A percentile compares a stretch with the other conserved stretches of the same genome.
phyloP scores from a whole-genome alignment of 257 asterid genomes.

The Paulownia fortunei region DNA sequence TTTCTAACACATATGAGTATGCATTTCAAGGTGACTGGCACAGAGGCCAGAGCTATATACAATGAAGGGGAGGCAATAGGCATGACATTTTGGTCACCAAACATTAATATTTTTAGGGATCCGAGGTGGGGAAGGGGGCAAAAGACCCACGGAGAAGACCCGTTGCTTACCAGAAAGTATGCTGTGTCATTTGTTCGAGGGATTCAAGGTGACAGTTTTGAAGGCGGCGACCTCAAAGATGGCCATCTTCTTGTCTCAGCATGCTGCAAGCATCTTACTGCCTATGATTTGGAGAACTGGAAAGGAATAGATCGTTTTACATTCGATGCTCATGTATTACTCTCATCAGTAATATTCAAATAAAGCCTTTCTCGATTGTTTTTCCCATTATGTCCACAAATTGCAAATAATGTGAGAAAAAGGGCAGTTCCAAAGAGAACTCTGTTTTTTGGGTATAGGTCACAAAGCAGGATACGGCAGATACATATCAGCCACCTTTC shows the following conservation, averaged over 20 bases:
- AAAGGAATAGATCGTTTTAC: slow-evolving; percentile 56
- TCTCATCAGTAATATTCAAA: neutral
- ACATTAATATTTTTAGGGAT: slow-evolving; percentile 73
- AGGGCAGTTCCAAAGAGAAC: too few species aligned
- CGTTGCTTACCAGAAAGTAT: slow-evolving; percentile 54
- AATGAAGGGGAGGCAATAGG: slow-evolving; percentile 83
- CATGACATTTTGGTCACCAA: slow-evolving; percentile 85
- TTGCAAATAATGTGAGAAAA: too few species aligned
- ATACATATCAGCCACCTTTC: slow-evolving; percentile 59
- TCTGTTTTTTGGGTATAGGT: slow-evolving; percentile 39
- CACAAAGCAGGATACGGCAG: slow-evolving; percentile 56
- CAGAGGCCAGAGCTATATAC: slow-evolving; percentile 78
- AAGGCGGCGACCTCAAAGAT: slow-evolving; percentile 54
- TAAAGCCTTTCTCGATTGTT: neutral
- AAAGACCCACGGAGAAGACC: slow-evolving; percentile 85
- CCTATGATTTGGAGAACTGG: slow-evolving; percentile 79
- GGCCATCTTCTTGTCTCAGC: slow-evolving; percentile 73
- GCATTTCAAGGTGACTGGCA: slow-evolving; percentile 63
- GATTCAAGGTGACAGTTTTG: slow-evolving; percentile 67
- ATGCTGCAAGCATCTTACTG: slow-evolving; percentile 77
- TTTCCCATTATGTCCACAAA: too few species aligned
- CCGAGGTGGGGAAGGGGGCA: slow-evolving; percentile 94
- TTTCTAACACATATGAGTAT: neutral
- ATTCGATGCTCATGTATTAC: slow-evolving; percentile 61
- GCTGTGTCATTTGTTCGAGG: slow-evolving; percentile 77